Conservation (phyloP, 2,329 filamentous ascomycete genomes). For the Cercospora sesami region DNA sequence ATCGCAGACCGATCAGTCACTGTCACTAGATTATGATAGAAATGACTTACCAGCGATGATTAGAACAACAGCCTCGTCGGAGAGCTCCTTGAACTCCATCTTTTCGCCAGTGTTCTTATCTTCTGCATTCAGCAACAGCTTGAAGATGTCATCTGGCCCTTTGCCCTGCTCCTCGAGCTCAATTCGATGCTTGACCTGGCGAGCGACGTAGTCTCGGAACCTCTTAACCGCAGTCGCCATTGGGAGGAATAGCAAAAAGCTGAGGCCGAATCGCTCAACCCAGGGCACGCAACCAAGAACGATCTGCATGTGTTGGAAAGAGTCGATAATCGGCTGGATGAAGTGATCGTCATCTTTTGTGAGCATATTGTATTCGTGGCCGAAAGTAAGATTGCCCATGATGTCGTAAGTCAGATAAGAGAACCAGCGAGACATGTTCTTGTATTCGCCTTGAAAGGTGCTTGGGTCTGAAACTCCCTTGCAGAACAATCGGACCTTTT, state of each 20-base stretch:
- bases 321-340: background rate
- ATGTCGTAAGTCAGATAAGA: background rate
- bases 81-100: background rate
- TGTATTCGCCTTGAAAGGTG: background rate
- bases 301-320: background rate
- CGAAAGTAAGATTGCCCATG: background rate
- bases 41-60: background rate
- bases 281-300: background rate
- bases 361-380: background rate
- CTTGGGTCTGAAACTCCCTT: background rate
- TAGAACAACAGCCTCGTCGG: background rate
- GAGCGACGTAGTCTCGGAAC: background rate
- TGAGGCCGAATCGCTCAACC: background rate
- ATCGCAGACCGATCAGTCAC: background rate
- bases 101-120: background rate
- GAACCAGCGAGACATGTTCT: background rate
- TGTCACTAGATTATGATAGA: background rate
- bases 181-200: background rate
- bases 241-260: background rate
- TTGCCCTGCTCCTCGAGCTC: background rate
- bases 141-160: background rate
- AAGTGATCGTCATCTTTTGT: background rate
- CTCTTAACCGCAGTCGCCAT: background rate
- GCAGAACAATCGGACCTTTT: background rate
- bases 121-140: background rate